Percentiles rank a stretch among this genome's conserved stretches.
Conservation (phyloP, 2,329 filamentous ascomycete genomes). For the Hymenoscyphus occultus region DNA sequence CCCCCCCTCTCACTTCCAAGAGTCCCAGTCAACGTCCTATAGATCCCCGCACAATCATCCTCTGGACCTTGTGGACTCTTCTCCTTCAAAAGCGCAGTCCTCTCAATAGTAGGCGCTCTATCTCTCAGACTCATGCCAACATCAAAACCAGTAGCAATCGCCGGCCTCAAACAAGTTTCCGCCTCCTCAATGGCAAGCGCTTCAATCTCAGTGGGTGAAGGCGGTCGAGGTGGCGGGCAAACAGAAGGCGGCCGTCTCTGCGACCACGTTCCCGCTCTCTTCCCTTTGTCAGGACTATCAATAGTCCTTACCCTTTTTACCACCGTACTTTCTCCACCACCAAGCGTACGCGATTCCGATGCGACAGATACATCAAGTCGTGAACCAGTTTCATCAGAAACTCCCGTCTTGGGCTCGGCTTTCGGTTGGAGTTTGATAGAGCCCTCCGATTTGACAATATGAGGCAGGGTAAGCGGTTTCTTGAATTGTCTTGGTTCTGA, state of each 20-base stretch:
- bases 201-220: constrained; percentile 9
- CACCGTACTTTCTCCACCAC: constrained; percentile 12
- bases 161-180: not conserved
- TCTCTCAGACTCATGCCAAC: not conserved
- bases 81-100: constrained; percentile 13
- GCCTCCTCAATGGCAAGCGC: not conserved
- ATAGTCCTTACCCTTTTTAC: constrained; percentile 21
- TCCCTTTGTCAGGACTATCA: constrained; percentile 24
- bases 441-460: not conserved
- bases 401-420: constrained; percentile 4
- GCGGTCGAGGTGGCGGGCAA: constrained; percentile 19
- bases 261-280: constrained; percentile 10
- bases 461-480: constrained; percentile 2
- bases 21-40: constrained; percentile 17
- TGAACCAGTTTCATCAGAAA: not conserved
- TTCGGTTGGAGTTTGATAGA: constrained; percentile 10
- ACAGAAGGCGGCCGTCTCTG: constrained; percentile 23
- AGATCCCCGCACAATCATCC: constrained; percentile 20
- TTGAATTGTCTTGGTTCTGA: not conserved
- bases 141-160: too few relatives aligned
- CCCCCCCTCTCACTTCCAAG: not conserved
- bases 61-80: constrained; percentile 15
- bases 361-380: constrained; percentile 7
- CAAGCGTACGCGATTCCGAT: constrained; percentile 15
- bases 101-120: constrained; percentile 11